Conservation (phyloP, 2,329 filamentous ascomycete genomes). For the Xylaria sp. region DNA sequence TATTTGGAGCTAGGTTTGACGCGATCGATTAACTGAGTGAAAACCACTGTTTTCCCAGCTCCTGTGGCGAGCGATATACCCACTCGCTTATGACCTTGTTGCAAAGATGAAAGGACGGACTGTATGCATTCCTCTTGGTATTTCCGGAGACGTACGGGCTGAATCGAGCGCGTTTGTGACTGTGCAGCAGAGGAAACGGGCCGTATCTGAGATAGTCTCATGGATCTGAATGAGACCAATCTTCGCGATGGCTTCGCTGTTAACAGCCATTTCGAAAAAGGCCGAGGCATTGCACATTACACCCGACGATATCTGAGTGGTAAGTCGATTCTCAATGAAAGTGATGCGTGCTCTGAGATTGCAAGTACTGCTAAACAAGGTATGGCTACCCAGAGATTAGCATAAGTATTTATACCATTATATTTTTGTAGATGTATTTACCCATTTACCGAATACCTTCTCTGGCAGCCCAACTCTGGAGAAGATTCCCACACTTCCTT, state of each 20-base stretch:
- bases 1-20: constrained; percentile 66
- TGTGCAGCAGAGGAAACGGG: constrained; percentile 25
- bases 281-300: constrained; percentile 46
- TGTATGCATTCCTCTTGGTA: constrained; percentile 95
- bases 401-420: not conserved
- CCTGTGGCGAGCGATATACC: constrained; percentile 90
- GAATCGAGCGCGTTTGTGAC: constrained; percentile 16
- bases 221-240: constrained; percentile 16
- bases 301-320: not conserved
- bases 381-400: not conserved
- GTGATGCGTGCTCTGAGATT: constrained; percentile 29
- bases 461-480: not conserved
- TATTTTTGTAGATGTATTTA: constrained; percentile 4
- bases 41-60: constrained; percentile 93
- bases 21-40: constrained; percentile 91
- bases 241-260: constrained; percentile 29
- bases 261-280: constrained; percentile 41
- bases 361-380: not conserved
- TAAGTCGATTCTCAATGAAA: not conserved
- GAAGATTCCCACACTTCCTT: not conserved
- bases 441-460: not conserved
- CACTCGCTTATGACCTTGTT: constrained; percentile 78
- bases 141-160: constrained; percentile 71
- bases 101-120: constrained; percentile 76
- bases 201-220: constrained; percentile 24